Evolutionary conservation across 73 alveolate genomes (phyloP).

Genomic region (Tetrahymena malaccensis): DNA sequence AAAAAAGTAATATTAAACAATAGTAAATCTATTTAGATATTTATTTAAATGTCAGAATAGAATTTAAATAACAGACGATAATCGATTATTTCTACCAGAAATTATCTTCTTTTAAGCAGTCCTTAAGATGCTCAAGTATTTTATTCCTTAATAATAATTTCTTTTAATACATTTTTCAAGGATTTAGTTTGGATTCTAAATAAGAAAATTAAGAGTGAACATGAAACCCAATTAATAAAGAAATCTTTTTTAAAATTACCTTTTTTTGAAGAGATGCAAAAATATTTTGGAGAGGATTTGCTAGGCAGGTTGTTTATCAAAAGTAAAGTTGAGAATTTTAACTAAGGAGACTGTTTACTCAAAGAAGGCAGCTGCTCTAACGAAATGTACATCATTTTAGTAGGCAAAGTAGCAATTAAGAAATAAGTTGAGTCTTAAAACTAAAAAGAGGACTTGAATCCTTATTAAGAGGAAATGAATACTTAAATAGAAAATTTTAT

Average conservation of each 20-base stretch:
- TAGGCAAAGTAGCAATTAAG: not conserved
- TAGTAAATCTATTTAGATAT: not conserved
- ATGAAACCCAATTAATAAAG: not conserved
- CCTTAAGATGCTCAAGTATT: not conserved
- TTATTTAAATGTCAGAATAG: not conserved
- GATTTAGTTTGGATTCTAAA: not conserved
- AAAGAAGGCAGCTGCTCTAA: not conserved
- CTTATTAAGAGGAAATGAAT: not conserved
- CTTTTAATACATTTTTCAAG: not conserved
- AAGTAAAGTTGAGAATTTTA: not conserved
- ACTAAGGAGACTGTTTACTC: not conserved
- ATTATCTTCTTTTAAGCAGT: not conserved
- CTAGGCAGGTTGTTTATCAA: not conserved
- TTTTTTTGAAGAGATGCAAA: not conserved
- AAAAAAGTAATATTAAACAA: not conserved
- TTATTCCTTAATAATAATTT: not conserved
- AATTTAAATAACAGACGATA: not conserved
- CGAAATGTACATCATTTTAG: not conserved
- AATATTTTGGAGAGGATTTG: not conserved
- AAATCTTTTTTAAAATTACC: not conserved
- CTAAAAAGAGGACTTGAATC: not conserved
- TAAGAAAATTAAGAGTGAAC: not conserved
- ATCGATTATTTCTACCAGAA: not conserved
- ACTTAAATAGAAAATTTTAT: not conserved
- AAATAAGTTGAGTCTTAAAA: not conserved